These are phyloP conservation scores for Pleurotus salmoneostramineus DNA, from an alignment of 768 basidiomycete species.

Conservation along the genomic window DNA sequence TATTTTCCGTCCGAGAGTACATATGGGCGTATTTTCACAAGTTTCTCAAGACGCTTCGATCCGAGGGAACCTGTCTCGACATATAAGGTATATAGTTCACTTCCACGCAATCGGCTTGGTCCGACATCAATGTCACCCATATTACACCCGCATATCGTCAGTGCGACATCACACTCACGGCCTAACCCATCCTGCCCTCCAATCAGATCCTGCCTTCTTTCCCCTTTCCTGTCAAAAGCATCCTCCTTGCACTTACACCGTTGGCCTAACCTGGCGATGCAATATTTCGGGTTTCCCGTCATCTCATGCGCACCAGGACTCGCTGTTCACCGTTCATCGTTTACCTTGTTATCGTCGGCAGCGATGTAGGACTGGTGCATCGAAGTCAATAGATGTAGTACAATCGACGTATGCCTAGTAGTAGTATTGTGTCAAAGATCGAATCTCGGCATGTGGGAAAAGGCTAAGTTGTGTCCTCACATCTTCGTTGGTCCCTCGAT, in stretches of 20 bases:
- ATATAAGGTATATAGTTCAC: constrained; percentile 4
- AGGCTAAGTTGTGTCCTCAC: too few species aligned
- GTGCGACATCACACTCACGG: too few species aligned
- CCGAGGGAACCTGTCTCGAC: not conserved
- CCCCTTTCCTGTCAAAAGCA: not conserved
- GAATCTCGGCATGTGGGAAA: too few species aligned
- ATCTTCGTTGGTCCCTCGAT: too few species aligned
- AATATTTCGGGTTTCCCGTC: not conserved
- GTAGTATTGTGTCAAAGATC: too few species aligned
- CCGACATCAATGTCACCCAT: not conserved
- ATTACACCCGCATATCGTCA: constrained; percentile 5
- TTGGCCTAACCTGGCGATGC: not conserved
- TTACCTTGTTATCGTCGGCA: too few species aligned
- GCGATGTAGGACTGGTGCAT: too few species aligned
- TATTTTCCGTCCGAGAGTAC: too few species aligned
- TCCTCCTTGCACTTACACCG: not conserved
- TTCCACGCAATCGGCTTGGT: not conserved
- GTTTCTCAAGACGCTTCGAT: not conserved
- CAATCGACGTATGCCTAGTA: too few species aligned
- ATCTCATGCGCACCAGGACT: too few species aligned
- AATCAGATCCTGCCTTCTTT: not conserved
- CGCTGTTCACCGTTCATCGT: too few species aligned
- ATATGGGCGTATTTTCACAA: not conserved
- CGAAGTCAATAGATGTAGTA: too few species aligned
- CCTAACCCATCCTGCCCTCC: not conserved